Evolutionary conservation across 257 asterid genomes (phyloP).

Genomic region (Anisodus tanguticus): DNA sequence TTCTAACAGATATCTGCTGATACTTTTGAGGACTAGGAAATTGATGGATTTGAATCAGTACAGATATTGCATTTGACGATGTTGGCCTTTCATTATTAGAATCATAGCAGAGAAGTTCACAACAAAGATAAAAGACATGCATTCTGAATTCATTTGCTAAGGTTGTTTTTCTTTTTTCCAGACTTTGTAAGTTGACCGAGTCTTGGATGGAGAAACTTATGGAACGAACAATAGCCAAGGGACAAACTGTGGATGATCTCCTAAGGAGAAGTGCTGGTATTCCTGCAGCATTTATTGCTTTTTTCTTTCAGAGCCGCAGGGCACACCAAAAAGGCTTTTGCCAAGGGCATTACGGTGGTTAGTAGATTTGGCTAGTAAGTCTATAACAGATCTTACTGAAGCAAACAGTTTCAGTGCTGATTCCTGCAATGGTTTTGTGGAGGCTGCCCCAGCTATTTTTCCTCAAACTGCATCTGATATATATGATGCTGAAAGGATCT

Average conservation of each 20-base stretch:
- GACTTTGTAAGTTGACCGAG: conserved; percentile 86
- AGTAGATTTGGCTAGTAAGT: conserved; percentile 62
- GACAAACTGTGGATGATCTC: conserved; percentile 96
- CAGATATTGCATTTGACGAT: background rate
- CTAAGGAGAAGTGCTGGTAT: conserved; percentile 99
- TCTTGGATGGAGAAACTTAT: conserved; percentile 95
- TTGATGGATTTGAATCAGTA: conserved; percentile 12
- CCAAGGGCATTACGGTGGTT: conserved; percentile 92
- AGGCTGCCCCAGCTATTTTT: conserved; percentile 35
- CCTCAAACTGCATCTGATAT: conserved; percentile 38
- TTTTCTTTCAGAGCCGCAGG: conserved; percentile 98
- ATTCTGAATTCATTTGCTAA: conserved; percentile 37
- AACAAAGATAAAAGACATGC: conserved; percentile 1
- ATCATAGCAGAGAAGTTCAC: conserved; percentile 19
- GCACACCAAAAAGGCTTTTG: conserved; percentile 87
- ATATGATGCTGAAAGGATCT: conserved; percentile 49
- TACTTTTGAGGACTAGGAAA: conserved; percentile 20
- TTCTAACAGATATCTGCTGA: background rate
- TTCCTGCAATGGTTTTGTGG: conserved; percentile 36
- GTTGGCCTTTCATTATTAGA: conserved; percentile 3
- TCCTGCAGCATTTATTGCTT: conserved; percentile 96
- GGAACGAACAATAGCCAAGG: conserved; percentile 87
- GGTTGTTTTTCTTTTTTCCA: conserved; percentile 45
- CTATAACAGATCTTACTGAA: conserved; percentile 52
- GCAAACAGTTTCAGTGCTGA: conserved; percentile 39